phyloP scores from a whole-genome alignment of 352 stramenopile species.

The Phytophthora pluvialis region DNA sequence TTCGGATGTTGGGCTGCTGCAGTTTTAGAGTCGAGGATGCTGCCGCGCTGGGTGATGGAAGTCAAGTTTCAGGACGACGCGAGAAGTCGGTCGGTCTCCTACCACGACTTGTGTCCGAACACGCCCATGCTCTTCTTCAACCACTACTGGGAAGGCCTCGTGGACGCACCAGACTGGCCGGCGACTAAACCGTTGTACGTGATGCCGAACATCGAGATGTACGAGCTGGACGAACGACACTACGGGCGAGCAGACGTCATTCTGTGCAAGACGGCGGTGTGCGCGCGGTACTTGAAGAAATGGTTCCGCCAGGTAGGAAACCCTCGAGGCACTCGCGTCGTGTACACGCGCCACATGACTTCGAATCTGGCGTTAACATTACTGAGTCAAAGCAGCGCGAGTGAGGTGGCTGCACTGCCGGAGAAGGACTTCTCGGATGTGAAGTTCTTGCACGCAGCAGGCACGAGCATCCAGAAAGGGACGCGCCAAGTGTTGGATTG shows the following conservation, averaged over 20 bases:
- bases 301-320: conserved; percentile 72
- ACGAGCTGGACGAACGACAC: conserved; percentile 29
- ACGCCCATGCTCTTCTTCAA: conserved; percentile 62
- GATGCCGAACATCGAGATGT: conserved; percentile 17
- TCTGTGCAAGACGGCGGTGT: conserved; percentile 58
- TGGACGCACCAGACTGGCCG: conserved; percentile 31
- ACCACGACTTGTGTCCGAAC: conserved; percentile 56
- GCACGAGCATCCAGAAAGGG: conserved; percentile 41
- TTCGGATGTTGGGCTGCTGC: not conserved
- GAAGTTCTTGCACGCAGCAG: conserved; percentile 37
- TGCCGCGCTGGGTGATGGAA: conserved; percentile 48
- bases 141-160: conserved; percentile 55
- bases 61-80: conserved; percentile 33
- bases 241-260: conserved; percentile 54
- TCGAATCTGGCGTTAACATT: conserved; percentile 43
- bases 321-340: conserved; percentile 42
- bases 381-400: conserved; percentile 8
- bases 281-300: conserved; percentile 43
- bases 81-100: conserved; percentile 36
- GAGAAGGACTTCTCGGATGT: conserved; percentile 42
- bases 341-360: conserved; percentile 64
- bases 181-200: conserved; percentile 48
- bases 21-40: conserved; percentile 49
- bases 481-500: conserved; percentile 46
- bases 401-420: not conserved